Percentiles rank a stretch among this genome's conserved stretches.
Conservation (phyloP, 495 filamentous ascomycete species). For the Pseudoneurospora amorphoporcata region DNA sequence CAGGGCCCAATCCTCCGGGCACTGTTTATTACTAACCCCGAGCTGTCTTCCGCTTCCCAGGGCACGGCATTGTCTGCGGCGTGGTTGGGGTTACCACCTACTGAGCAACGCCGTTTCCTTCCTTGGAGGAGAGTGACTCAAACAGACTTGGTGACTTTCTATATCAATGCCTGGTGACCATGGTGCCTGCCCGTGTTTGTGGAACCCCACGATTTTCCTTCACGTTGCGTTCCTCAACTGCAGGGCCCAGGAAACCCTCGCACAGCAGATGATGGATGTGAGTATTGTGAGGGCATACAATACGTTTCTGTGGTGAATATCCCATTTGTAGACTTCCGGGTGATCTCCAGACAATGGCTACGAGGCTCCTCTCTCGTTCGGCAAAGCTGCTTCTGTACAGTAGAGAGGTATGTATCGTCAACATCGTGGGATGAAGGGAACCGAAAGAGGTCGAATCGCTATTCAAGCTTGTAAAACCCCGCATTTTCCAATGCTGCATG, state of each 20-base stretch:
- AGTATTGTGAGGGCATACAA: neutral
- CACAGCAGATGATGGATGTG: neutral
- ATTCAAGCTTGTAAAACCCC: neutral
- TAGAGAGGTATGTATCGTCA: too few species aligned
- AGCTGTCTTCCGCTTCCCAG: neutral
- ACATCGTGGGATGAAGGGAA: neutral
- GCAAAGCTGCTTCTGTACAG: too few species aligned
- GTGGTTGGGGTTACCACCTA: neutral
- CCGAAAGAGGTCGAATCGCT: neutral
- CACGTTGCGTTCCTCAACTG: neutral
- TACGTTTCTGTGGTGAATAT: neutral
- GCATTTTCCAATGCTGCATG: neutral
- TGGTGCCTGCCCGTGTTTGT: neutral
- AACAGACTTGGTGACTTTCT: neutral
- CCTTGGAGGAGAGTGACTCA: neutral
- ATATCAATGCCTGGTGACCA: neutral
- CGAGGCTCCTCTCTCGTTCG: too few species aligned
- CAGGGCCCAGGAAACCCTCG: neutral
- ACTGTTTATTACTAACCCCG: too few species aligned
- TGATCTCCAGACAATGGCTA: neutral
- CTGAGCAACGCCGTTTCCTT: neutral
- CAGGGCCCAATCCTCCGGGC: too few species aligned
- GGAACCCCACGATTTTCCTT: neutral
- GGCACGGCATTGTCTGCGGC: neutral
- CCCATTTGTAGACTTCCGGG: neutral